Conservation (phyloP, 2,329 filamentous ascomycete genomes). For the Beauveria asiatica region DNA sequence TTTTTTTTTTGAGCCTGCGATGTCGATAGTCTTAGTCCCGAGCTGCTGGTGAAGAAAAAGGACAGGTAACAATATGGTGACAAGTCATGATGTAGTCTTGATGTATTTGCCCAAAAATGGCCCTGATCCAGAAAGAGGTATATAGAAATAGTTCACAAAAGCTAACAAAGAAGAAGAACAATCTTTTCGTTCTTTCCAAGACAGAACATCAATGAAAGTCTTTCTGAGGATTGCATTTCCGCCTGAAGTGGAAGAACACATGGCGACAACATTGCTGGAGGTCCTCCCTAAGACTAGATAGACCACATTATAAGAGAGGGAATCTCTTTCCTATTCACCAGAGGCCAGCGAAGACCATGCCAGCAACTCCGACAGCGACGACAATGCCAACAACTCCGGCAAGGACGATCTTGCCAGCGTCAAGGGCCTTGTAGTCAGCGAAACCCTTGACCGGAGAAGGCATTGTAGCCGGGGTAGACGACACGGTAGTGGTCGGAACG, state of each 20-base stretch:
- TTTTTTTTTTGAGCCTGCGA: too few species aligned
- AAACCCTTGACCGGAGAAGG: constrained; percentile 20
- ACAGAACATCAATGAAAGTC: not conserved
- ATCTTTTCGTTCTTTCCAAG: not conserved
- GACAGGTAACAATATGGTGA: too few species aligned
- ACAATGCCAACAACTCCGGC: constrained; percentile 17
- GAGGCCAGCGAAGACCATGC: constrained; percentile 37
- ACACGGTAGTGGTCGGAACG: constrained; percentile 2
- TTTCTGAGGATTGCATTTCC: not conserved
- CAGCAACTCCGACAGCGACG: constrained; percentile 31
- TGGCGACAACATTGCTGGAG: not conserved
- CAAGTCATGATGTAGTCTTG: too few species aligned
- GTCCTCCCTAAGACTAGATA: not conserved
- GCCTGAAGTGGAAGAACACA: not conserved
- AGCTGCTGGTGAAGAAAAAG: too few species aligned
- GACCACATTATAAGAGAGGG: not conserved
- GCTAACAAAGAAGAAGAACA: not conserved
- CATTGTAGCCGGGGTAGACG: constrained; percentile 20
- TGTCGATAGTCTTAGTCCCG: too few species aligned
- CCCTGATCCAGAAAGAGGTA: not conserved
- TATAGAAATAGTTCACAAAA: not conserved
- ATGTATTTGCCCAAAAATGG: too few species aligned
- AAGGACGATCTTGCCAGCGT: constrained; percentile 36
- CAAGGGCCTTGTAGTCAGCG: constrained; percentile 32
- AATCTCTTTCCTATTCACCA: not conserved